These are phyloP conservation scores for Ilex aquifolium DNA, from an alignment of 257 asterid species.

Conservation along the genomic window DNA sequence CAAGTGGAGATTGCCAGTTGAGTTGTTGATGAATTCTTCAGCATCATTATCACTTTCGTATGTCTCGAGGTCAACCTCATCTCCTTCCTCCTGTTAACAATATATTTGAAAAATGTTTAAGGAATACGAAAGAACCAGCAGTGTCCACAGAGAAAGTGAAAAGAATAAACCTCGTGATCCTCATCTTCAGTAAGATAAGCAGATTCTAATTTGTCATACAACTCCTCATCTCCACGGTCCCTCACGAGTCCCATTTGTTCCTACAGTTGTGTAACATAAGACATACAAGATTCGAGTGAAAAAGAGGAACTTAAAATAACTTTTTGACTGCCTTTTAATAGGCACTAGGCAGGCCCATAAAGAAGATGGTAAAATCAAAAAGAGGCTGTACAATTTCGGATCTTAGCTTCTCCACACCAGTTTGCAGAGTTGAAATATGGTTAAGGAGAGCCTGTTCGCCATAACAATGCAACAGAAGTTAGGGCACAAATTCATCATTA, in stretches of 20 bases:
- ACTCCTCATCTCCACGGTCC: constrained; percentile 55
- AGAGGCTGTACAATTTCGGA: constrained; percentile 56
- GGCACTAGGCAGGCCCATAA: not conserved
- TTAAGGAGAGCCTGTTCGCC: constrained; percentile 59
- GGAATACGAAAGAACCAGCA: not conserved
- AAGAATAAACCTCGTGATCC: constrained; percentile 63
- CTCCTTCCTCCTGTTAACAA: constrained; percentile 48
- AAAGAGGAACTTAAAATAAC: not conserved
- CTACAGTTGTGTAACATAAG: constrained; percentile 25
- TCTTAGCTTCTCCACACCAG: constrained; percentile 51
- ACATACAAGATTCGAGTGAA: not conserved
- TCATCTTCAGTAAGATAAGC: constrained; percentile 72
- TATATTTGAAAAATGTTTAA: not conserved
- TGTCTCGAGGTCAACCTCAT: constrained; percentile 29
- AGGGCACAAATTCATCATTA: not conserved
- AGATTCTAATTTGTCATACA: constrained; percentile 59
- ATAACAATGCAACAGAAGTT: constrained; percentile 5
- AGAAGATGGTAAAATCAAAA: constrained; percentile 6
- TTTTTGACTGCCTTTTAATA: not conserved
- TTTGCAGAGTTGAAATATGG: constrained; percentile 55
- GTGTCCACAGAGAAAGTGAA: not conserved
- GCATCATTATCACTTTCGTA: constrained; percentile 28
- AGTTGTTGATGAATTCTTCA: constrained; percentile 18
- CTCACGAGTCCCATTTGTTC: constrained; percentile 63
- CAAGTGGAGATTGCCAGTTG: constrained; percentile 8